A percentile compares a stretch with the other conserved stretches of the same genome.
Conservation (phyloP, 73 alveolate genomes). For the Tetrahymena borealis region DNA sequence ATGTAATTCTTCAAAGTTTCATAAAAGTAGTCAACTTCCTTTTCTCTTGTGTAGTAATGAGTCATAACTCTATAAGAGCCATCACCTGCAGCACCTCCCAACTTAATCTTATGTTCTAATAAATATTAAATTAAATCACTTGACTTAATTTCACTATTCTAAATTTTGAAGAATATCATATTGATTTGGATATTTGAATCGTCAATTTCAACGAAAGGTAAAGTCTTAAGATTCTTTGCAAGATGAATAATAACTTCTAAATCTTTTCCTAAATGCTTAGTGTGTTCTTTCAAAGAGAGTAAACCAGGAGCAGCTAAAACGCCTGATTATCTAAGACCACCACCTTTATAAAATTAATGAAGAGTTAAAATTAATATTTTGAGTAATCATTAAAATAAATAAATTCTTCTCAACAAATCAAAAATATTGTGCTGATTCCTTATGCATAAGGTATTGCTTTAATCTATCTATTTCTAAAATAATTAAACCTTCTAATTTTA, state of each 20-base stretch:
- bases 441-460: too few species aligned
- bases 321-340: not conserved
- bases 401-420: too few species aligned
- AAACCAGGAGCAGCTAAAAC: constrained; percentile 2
- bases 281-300: not conserved
- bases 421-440: too few species aligned
- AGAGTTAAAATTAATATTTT: not conserved
- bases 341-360: not conserved
- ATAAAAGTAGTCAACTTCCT: not conserved
- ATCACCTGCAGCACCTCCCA: not conserved
- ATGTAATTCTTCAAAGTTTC: not conserved
- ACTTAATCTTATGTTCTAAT: not conserved
- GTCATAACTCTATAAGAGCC: not conserved
- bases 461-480: too few species aligned
- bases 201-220: not conserved
- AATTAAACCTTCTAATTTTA: too few species aligned
- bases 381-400: not conserved
- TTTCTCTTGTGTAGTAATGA: not conserved
- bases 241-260: not conserved
- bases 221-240: not conserved
- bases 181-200: not conserved
- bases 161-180: not conserved
- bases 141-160: not conserved
- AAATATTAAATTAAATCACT: not conserved
- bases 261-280: not conserved